Conservation (phyloP, 345 rosid species). For the Linum tenue region DNA sequence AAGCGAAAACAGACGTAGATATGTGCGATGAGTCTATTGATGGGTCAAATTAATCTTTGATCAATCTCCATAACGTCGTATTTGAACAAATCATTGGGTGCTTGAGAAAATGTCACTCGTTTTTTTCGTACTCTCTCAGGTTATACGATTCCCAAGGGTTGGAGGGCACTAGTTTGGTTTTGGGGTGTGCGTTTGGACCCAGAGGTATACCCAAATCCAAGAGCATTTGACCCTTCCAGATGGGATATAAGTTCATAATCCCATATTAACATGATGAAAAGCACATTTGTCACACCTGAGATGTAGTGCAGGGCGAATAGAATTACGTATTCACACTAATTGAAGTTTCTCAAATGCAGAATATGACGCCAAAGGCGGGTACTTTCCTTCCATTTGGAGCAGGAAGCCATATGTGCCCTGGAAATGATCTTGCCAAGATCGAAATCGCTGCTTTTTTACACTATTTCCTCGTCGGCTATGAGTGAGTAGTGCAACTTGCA, state of each 20-base stretch:
- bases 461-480: constrained; percentile 60
- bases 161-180: constrained; percentile 81
- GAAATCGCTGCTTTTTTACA: constrained; percentile 75
- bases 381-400: constrained; percentile 76
- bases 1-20: constrained; percentile 49
- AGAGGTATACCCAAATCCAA: constrained; percentile 54
- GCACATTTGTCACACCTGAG: not conserved
- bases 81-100: too few relatives aligned
- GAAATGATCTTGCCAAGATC: constrained; percentile 81
- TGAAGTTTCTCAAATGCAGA: constrained; percentile 19
- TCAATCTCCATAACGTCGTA: not conserved
- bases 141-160: constrained; percentile 72
- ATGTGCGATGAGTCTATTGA: constrained; percentile 34
- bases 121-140: constrained; percentile 25
- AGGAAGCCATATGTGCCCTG: constrained; percentile 77
- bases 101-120: not conserved
- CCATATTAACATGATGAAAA: not conserved
- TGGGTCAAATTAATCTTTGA: not conserved
- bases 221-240: constrained; percentile 65
- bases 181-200: constrained; percentile 60
- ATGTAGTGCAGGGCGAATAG: not conserved
- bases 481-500: constrained; percentile 17
- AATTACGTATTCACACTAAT: not conserved
- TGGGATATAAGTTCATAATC: constrained; percentile 54
- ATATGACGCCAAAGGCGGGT: constrained; percentile 48